Conservation (phyloP, 139 green algal species). For the Micractinium conductrix region DNA sequence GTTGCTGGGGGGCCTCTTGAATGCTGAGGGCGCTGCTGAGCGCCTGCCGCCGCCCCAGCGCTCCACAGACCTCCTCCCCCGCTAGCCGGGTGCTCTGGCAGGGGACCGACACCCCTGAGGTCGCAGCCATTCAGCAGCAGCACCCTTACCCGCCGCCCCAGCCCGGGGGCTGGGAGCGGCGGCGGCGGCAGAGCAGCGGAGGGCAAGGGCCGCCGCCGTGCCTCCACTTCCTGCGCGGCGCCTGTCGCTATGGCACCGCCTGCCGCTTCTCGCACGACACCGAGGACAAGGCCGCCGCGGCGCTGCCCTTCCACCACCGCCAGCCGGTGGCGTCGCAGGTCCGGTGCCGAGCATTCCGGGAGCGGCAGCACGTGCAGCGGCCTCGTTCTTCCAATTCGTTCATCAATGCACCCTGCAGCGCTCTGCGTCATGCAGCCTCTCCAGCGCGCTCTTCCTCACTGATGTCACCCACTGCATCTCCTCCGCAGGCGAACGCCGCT, state of each 20-base stretch:
- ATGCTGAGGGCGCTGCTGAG: too few relatives aligned
- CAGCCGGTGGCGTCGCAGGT: slow-evolving; percentile 3
- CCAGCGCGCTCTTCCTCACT: neutral
- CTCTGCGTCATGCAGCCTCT: too few relatives aligned
- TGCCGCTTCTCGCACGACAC: slow-evolving; percentile 36
- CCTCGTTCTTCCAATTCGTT: too few relatives aligned
- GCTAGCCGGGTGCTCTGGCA: too few relatives aligned
- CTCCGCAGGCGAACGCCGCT: neutral
- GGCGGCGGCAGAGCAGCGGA: neutral
- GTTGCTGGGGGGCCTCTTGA: too few relatives aligned
- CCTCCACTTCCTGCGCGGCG: slow-evolving; percentile 33
- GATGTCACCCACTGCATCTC: neutral
- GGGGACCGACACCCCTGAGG: too few relatives aligned
- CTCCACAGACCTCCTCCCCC: too few relatives aligned
- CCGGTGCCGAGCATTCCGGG: neutral
- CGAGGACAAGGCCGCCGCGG: neutral
- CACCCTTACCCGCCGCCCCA: too few relatives aligned
- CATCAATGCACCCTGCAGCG: too few relatives aligned
- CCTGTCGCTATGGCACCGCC: slow-evolving; percentile 33
- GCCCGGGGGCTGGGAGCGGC: neutral
- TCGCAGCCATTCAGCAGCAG: neutral
- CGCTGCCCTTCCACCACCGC: slow-evolving; percentile 14
- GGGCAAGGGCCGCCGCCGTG: neutral
- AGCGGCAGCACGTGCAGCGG: neutral
- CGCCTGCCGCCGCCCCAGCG: too few relatives aligned